These are phyloP conservation scores for Sherardia arvensis DNA, from an alignment of 257 asterid species.

Conservation along the genomic window DNA sequence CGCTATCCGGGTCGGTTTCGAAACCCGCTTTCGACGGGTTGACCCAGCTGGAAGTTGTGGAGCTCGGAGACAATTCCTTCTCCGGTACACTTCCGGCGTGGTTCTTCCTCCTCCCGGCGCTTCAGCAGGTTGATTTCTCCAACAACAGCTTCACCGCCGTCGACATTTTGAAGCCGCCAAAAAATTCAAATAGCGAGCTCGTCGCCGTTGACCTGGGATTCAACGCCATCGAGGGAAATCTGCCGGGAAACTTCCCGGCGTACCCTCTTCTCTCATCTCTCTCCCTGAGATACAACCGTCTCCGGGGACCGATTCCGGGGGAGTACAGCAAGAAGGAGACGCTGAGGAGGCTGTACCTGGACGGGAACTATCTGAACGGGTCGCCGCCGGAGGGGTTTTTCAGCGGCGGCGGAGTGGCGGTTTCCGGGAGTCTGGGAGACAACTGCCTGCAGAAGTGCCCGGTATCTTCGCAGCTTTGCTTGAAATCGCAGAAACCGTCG, in stretches of 20 bases:
- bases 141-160: conserved; percentile 42
- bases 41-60: conserved; percentile 52
- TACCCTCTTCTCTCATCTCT: conserved; percentile 53
- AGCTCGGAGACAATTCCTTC: conserved; percentile 55
- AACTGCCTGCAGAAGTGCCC: conserved; percentile 74
- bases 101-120: conserved; percentile 56
- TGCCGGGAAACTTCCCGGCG: conserved; percentile 41
- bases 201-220: conserved; percentile 70
- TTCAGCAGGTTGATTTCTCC: conserved; percentile 67
- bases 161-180: conserved; percentile 33
- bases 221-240: conserved; percentile 43
- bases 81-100: conserved; percentile 50
- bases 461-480: conserved; percentile 65
- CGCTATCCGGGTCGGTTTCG: conserved; percentile 43
- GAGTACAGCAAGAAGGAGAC: conserved; percentile 47
- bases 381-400: conserved; percentile 70
- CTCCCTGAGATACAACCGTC: conserved; percentile 50
- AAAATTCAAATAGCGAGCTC: conserved; percentile 34
- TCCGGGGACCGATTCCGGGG: conserved; percentile 72
- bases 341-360: conserved; percentile 52
- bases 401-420: conserved; percentile 25
- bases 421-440: conserved; percentile 78
- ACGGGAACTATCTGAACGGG: conserved; percentile 75
- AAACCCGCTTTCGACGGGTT: conserved; percentile 38
- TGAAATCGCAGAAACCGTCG: conserved; percentile 72